Conservation (phyloP, 202 grass and related monocot species). For the Setaria viridis region DNA sequence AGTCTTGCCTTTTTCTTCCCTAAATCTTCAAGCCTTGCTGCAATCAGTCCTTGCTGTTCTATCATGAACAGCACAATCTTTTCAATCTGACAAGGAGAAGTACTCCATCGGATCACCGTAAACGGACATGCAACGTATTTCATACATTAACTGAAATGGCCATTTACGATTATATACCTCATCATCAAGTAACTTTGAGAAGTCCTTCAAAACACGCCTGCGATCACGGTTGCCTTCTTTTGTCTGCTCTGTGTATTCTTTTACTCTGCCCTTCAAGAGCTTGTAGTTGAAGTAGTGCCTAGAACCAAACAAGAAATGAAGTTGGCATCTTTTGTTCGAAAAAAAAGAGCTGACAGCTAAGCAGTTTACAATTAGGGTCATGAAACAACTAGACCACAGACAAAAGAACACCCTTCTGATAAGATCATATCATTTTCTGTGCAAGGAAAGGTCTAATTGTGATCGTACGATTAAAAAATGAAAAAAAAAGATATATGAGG, state of each 20-base stretch:
- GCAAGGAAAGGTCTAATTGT: background rate
- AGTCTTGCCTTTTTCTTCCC: slow-evolving; percentile 46
- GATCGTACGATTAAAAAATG: background rate
- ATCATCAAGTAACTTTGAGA: slow-evolving; percentile 73
- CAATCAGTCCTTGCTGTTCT: slow-evolving; percentile 63
- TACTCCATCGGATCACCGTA: background rate
- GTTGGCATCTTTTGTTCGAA: background rate
- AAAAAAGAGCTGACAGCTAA: background rate
- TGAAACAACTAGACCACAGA: background rate
- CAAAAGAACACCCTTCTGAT: background rate
- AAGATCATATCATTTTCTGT: background rate
- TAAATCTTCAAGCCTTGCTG: slow-evolving; percentile 61
- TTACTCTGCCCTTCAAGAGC: slow-evolving; percentile 62
- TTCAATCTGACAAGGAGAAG: slow-evolving; percentile 52
- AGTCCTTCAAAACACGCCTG: slow-evolving; percentile 55
- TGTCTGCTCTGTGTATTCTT: slow-evolving; percentile 63
- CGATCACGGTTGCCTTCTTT: slow-evolving; percentile 48
- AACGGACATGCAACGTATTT: background rate
- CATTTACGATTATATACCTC: slow-evolving; percentile 48
- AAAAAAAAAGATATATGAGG: background rate
- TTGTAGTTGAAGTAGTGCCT: slow-evolving; percentile 81
- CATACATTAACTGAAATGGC: background rate
- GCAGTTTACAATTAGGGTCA: background rate
- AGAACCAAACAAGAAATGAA: slow-evolving; percentile 1
- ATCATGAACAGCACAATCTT: slow-evolving; percentile 69